A percentile compares a stretch with the other conserved stretches of the same genome.
phyloP scores from a whole-genome alignment of 2,329 filamentous ascomycete species.

The Onygenales sp. region DNA sequence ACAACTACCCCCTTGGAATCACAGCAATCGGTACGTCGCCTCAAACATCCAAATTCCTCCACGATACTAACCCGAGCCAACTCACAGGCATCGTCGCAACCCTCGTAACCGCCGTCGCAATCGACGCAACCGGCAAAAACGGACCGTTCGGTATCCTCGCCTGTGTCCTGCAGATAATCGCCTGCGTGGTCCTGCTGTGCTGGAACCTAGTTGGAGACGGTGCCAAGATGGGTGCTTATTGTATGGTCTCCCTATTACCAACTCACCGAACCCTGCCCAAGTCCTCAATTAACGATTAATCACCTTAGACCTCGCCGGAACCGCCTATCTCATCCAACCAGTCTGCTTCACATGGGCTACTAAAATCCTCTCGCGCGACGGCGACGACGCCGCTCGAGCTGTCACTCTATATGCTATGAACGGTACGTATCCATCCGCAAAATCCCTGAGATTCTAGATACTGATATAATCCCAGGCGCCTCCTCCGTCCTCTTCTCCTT shows the following conservation, averaged over 20 bases:
- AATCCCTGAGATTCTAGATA: too few species aligned
- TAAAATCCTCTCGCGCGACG: not conserved
- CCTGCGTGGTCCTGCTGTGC: not conserved
- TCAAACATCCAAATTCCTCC: constrained; percentile 9
- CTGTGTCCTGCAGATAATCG: not conserved
- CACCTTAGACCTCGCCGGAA: not conserved
- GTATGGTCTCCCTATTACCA: not conserved
- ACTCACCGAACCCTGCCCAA: not conserved
- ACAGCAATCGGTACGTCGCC: constrained; percentile 36
- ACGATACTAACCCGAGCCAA: too few species aligned
- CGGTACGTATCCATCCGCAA: not conserved
- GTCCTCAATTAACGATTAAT: not conserved
- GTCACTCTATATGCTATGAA: not conserved
- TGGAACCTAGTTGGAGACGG: not conserved
- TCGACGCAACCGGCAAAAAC: not conserved
- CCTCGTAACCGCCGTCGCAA: constrained; percentile 34
- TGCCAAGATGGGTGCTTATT: not conserved
- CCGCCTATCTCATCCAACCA: not conserved
- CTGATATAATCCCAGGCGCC: not conserved
- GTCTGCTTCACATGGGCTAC: not conserved
- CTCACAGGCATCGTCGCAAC: constrained; percentile 43
- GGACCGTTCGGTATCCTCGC: not conserved
- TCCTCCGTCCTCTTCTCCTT: not conserved
- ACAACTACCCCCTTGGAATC: constrained; percentile 45
- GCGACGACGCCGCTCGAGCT: not conserved